Percentiles rank a stretch among this genome's conserved stretches.
Conservation (phyloP, 2,329 filamentous ascomycete genomes). For the Cadophora sp. region DNA sequence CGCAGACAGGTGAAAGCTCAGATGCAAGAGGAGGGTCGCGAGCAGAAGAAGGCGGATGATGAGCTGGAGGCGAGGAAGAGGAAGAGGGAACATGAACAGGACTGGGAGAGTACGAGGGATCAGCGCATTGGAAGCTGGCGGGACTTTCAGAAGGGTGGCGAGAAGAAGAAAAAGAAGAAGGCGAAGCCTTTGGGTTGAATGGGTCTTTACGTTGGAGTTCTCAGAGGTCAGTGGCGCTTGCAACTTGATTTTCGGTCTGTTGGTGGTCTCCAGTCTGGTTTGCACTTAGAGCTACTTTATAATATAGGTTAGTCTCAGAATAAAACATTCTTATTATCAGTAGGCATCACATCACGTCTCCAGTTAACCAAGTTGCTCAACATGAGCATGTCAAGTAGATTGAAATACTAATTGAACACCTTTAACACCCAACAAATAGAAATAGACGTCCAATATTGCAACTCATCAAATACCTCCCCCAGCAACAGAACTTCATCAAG, state of each 20-base stretch:
- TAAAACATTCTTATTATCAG: no score
- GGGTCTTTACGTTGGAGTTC: conserved; percentile 3
- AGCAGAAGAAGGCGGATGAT: conserved; percentile 85
- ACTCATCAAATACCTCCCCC: not conserved
- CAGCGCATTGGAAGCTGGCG: conserved; percentile 94
- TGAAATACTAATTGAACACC: conserved; percentile 8
- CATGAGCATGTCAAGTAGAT: not conserved
- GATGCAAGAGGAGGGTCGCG: conserved; percentile 94
- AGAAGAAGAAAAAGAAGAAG: conserved; percentile 74
- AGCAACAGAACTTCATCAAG: not conserved
- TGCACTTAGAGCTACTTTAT: not conserved
- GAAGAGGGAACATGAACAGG: conserved; percentile 90
- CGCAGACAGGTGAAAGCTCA: conserved; percentile 88
- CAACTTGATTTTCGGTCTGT: conserved; percentile 2
- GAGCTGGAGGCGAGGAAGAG: conserved; percentile 82
- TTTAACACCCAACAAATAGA: not conserved
- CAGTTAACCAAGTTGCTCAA: not conserved
- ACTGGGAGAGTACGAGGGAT: conserved; percentile 94
- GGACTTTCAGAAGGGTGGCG: conserved; percentile 78
- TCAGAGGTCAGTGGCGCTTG: conserved; percentile 27
- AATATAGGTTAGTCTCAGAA: not conserved
- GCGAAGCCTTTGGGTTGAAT: conserved; percentile 43
- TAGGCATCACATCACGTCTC: not conserved
- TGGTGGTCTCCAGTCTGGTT: not conserved
- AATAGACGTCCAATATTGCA: not conserved